phyloP scores from a whole-genome alignment of 345 rosid species.

The Sonneratia caseolaris region DNA sequence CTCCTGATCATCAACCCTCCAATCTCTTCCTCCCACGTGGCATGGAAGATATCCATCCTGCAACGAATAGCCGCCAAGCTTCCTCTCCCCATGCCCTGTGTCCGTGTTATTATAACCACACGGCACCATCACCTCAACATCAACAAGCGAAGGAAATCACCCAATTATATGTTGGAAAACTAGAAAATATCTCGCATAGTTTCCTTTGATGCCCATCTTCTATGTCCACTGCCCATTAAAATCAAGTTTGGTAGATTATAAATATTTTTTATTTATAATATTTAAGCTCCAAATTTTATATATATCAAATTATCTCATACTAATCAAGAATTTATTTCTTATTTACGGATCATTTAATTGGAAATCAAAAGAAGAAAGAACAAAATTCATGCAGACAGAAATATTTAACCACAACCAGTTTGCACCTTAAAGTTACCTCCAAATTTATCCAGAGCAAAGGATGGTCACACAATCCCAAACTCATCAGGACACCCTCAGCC shows the following conservation, averaged over 20 bases:
- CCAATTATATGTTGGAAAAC: background rate
- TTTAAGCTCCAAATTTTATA: too few relatives aligned
- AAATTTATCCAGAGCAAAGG: constrained; percentile 27
- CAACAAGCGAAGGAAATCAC: background rate
- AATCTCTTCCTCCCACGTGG: constrained; percentile 37
- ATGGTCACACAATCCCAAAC: constrained; percentile 27
- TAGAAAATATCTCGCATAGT: constrained; percentile 1
- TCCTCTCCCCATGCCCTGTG: constrained; percentile 35
- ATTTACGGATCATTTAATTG: background rate
- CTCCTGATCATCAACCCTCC: constrained; percentile 48
- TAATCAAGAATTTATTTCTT: background rate
- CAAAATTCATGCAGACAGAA: background rate
- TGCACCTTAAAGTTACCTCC: constrained; percentile 18
- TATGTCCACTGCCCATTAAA: too few relatives aligned
- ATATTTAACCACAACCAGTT: constrained; percentile 7
- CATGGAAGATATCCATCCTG: constrained; percentile 40
- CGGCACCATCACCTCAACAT: constrained; percentile 45
- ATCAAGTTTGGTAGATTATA: too few relatives aligned
- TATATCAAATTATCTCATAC: constrained; percentile 4
- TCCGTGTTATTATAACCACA: constrained; percentile 12
- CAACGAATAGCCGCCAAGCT: constrained; percentile 40
- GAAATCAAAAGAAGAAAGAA: constrained; percentile 10
- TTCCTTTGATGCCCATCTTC: background rate
- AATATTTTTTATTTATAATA: too few relatives aligned
- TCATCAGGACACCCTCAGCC: constrained; percentile 16